Percentiles rank a stretch among this genome's conserved stretches.
These are phyloP conservation scores for Aspergillus fumigatus DNA, from an alignment of 2,329 filamentous ascomycete genomes.

Conservation along the genomic window DNA sequence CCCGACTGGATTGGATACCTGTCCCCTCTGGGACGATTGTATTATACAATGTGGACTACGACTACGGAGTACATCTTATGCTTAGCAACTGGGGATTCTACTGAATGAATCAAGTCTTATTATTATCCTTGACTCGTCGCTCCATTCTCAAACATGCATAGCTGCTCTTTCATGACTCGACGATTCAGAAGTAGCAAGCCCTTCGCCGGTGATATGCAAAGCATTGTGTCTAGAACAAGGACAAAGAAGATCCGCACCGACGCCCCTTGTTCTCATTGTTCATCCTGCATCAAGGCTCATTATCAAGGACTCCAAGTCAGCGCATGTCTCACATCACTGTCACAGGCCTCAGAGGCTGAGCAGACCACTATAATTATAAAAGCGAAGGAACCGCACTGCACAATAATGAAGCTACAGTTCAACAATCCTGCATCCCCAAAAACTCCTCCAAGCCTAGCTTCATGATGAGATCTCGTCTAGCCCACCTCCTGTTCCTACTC, in stretches of 20 bases:
- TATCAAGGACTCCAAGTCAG: background rate
- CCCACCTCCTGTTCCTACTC: background rate
- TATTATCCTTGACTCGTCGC: background rate
- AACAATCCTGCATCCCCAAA: background rate
- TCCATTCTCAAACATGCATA: background rate
- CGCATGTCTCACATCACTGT: background rate
- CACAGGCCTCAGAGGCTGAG: background rate
- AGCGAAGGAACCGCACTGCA: background rate
- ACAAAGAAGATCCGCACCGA: background rate
- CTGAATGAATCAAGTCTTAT: background rate
- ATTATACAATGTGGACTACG: background rate
- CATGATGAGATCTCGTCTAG: background rate
- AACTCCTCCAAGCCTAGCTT: background rate
- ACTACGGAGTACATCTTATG: background rate
- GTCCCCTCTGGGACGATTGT: background rate
- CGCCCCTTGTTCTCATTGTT: background rate
- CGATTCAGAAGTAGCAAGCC: background rate
- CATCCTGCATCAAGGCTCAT: background rate
- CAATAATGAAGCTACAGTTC: background rate
- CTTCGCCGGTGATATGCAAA: background rate
- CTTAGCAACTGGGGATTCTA: background rate
- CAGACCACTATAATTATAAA: background rate
- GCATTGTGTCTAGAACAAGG: background rate
- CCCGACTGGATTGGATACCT: conserved; percentile 1
- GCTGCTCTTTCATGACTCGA: background rate